These are phyloP conservation scores for Phaffia tasmanica DNA, from an alignment of 768 basidiomycete species.

Conservation along the genomic window DNA sequence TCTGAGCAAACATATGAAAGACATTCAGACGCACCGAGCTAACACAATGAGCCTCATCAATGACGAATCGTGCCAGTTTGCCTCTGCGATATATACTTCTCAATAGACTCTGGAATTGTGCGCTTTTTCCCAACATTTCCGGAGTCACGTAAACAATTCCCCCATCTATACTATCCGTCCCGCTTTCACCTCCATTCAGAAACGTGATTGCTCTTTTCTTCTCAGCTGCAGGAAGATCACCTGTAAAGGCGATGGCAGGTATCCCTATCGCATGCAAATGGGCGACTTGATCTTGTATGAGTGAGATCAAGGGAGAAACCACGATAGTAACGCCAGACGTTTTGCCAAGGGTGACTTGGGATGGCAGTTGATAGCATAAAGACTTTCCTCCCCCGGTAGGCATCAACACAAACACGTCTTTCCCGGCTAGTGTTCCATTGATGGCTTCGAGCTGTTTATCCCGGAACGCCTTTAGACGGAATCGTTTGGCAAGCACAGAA, in stretches of 20 bases:
- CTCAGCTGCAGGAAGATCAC: conserved; percentile 39
- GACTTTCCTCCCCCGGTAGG: conserved; percentile 68
- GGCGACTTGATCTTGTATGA: conserved; percentile 82
- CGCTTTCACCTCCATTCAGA: conserved; percentile 8
- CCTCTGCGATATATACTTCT: conserved; percentile 48
- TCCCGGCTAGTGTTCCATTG: conserved; percentile 60
- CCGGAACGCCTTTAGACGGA: conserved; percentile 60
- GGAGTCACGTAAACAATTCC: conserved; percentile 78
- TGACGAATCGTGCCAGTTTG: conserved; percentile 72
- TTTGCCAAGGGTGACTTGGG: conserved; percentile 58
- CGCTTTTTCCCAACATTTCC: conserved; percentile 65
- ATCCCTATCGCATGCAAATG: conserved; percentile 55
- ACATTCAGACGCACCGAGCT: conserved; percentile 39
- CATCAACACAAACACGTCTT: conserved; percentile 88
- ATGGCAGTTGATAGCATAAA: conserved; percentile 60
- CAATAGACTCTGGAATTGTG: conserved; percentile 49
- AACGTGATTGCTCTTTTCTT: conserved; percentile 30
- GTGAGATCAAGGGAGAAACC: conserved; percentile 71
- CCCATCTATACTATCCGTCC: conserved; percentile 9
- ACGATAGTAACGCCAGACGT: conserved; percentile 79
- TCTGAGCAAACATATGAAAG: background rate
- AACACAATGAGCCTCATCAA: conserved; percentile 95
- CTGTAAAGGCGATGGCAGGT: conserved; percentile 58
- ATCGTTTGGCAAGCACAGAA: conserved; percentile 48
- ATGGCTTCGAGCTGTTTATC: conserved; percentile 79